Evolutionary conservation across 495 filamentous ascomycete species (phyloP), one percentile per base, ranked within the genome.

Genomic region (Choiromyces venosus): DNA sequence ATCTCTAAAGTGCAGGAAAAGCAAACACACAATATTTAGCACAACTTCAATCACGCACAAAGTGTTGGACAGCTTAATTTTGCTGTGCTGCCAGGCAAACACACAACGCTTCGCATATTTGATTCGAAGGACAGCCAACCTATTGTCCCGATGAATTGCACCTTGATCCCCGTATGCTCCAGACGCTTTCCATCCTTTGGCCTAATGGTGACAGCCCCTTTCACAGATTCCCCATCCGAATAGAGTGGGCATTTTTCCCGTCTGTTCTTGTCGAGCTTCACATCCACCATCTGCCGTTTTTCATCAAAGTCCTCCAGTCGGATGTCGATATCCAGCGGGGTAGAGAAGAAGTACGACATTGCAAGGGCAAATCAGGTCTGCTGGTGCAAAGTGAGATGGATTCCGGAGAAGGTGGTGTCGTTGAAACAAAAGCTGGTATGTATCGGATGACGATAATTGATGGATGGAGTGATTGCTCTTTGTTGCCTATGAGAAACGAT

Each of bases 141-240:
- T 86, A 99, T 99, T 70, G 94, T 96, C 78, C 95, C 95, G 77
- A 99, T 97, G 85, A 99, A 99, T 83, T 99, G 96, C 79, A 99
- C 94, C 85, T 99, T 99, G 86, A 99, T 98, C 74, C 95, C 95
- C 12, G 94, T 98, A 82, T 99, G 95, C 82, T 99, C 95, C 81
- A 99, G 84, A 79, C 96, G 88, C 85, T 97, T 97, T 74, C 96
- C 96, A 88, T 99, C 95, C 85, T 99, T 99, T 14, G 96, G 95
- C 80, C 95, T 86, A 78, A 99, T 89, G 9, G 96, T 98, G 67
- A 98, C 94, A 37, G 89, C 89, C 73, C 95, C 95, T 84, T 96
- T 97, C 75, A 99, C 96, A 68, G 93, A 97, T 86, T 99, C 95
- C 66, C 95, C 95, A 83, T 99, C 95, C 88, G 95, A 93, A 82